Conservation (phyloP, 2,329 filamentous ascomycete genomes). For the Ophiostoma sp. region DNA sequence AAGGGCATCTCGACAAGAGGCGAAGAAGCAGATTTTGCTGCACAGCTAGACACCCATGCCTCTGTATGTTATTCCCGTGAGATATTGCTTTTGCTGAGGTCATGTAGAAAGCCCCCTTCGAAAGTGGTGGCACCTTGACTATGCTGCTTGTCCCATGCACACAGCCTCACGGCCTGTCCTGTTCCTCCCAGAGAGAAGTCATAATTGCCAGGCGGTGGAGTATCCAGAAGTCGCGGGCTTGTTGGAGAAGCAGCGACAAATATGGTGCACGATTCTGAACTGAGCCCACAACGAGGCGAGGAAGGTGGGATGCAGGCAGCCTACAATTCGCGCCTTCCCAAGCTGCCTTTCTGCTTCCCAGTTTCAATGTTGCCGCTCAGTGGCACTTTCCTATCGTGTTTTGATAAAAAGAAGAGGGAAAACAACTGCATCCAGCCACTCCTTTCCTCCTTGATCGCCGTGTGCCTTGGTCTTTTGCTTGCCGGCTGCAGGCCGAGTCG, state of each 20-base stretch:
- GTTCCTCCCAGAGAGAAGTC: neutral
- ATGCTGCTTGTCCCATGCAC: neutral
- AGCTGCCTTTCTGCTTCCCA: neutral
- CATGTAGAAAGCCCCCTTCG: neutral
- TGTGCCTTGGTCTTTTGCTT: neutral
- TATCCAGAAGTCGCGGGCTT: neutral
- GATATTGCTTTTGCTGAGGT: neutral
- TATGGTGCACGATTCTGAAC: neutral
- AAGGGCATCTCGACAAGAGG: neutral
- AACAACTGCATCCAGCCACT: conserved; percentile 8
- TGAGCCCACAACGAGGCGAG: neutral
- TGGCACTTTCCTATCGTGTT: neutral
- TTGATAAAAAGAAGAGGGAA: neutral
- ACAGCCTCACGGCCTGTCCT: neutral
- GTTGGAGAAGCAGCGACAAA: neutral
- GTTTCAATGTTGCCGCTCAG: neutral
- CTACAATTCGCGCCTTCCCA: neutral
- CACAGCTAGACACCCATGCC: neutral
- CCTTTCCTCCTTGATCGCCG: neutral
- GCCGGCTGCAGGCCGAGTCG: neutral
- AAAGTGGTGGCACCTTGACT: neutral
- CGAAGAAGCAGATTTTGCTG: neutral
- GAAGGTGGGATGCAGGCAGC: neutral
- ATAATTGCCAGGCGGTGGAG: neutral
- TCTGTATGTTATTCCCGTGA: neutral